Conservation (phyloP, 2,329 filamentous ascomycete species). For the Fusarium tupiense region DNA sequence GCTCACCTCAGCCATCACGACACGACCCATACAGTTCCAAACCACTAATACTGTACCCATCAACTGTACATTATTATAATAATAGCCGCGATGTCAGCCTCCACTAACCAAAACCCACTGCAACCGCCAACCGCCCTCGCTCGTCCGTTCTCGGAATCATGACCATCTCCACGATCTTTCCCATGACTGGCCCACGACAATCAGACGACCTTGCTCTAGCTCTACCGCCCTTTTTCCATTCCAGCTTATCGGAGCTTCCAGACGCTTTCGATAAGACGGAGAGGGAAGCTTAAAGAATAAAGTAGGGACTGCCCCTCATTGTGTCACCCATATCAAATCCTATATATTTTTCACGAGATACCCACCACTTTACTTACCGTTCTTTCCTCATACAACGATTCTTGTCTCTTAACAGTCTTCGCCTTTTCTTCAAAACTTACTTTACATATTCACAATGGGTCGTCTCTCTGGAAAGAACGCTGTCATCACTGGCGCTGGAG, state of each 20-base stretch:
- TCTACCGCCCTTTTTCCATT: background rate
- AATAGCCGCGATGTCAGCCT: conserved; percentile 33
- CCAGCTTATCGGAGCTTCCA: conserved; percentile 30
- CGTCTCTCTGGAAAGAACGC: conserved; percentile 70
- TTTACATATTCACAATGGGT: conserved; percentile 48
- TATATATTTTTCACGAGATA: conserved; percentile 9
- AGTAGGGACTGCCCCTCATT: background rate
- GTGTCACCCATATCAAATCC: conserved; percentile 7
- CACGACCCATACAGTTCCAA: conserved; percentile 17
- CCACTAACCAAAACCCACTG: conserved; percentile 3
- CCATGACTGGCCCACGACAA: conserved; percentile 11
- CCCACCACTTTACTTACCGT: background rate
- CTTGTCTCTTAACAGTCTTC: background rate
- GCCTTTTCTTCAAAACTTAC: background rate
- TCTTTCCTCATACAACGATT: background rate
- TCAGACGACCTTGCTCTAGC: conserved; percentile 11
- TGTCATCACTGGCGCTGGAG: conserved; percentile 85
- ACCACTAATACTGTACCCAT: conserved; percentile 11
- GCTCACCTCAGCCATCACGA: conserved; percentile 17
- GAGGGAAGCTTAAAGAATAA: conserved; percentile 6
- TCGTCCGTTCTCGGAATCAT: conserved; percentile 30
- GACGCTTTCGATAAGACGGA: conserved; percentile 17
- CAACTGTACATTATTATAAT: background rate
- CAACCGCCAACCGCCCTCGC: conserved; percentile 23
- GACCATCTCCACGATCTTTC: conserved; percentile 1